Base-by-base conservation (phyloP, 306 rosid genomes). In the Purshia tridentata region DNA sequence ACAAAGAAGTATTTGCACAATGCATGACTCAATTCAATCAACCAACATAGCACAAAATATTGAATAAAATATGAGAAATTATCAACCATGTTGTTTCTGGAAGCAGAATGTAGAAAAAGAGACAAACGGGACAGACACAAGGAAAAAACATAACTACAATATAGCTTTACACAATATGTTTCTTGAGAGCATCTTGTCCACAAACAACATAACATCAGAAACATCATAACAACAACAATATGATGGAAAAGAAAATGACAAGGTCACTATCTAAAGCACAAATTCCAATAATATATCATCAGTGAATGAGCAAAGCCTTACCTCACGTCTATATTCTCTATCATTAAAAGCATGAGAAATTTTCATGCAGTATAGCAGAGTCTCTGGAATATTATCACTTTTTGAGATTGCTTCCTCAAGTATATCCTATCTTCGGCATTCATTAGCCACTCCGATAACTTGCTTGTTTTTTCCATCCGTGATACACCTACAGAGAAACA, bases 391-490 rank as follows among this genome's bases (percentile, higher is more conserved):
- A 65, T 90, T 90, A 80, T 94, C 99, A 82, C 99, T 94, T 86
- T 67, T 89, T n/a, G 88, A 89, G 74, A 94, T 89, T 46, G 99
- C 99, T 84, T 94, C 99, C 90, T 94, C 99, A 6, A 94, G 89
- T 82, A 89, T 94, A 88, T 94, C 99, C 81, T 91, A 84, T 78
- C 99, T 91, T 76, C 97, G 84, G 87, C 99, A 94, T 81, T 94
- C 99, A 72, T 89, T 87, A 66, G 99, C 95, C 78, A 88, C 91
- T 49, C 99, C 99, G 96, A 94, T 91, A 66, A 96, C 99, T 82
- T 94, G 99, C 44, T 90, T 95, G 85, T 89, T 89, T 76, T 90
- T 94, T 47, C 99, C 99, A 82, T 94, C 97, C 75, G 80, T 54
- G 44, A 91, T 94, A 76, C 99, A 94, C 91, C 98, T 94, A 77